Percentiles rank a stretch among this genome's conserved stretches.
Conservation (phyloP, 2,329 filamentous ascomycete genomes). For the Pestalotiopsis sp. region DNA sequence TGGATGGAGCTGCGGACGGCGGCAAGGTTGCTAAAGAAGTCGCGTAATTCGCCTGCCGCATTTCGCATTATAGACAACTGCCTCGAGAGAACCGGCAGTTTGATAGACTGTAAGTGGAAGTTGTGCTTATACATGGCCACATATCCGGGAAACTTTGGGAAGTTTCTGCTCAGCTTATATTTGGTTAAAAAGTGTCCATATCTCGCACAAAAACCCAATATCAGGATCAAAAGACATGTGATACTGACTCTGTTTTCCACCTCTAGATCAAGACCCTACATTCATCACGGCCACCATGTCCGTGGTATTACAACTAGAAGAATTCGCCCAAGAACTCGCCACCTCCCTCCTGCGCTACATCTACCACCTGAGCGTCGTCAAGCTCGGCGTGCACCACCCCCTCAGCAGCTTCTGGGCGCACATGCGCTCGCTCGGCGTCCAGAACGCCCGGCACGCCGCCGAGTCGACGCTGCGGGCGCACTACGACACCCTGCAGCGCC, state of each 20-base stretch:
- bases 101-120: not conserved
- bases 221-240: too few relatives aligned
- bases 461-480: not conserved
- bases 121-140: not conserved
- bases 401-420: constrained; percentile 12
- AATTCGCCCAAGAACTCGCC: constrained; percentile 4
- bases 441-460: not conserved
- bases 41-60: not conserved
- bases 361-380: constrained; percentile 5
- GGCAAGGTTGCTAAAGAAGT: not conserved
- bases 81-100: not conserved
- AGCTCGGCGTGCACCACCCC: constrained; percentile 13
- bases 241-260: too few relatives aligned
- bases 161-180: too few relatives aligned
- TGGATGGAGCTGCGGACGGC: not conserved
- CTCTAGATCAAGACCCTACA: constrained; percentile 12
- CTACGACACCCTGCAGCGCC: not conserved
- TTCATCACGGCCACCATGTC: constrained; percentile 9
- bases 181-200: too few relatives aligned
- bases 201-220: too few relatives aligned
- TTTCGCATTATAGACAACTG: constrained; percentile 8
- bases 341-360: constrained; percentile 15
- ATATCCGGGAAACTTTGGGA: too few relatives aligned
- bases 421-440: constrained; percentile 5
- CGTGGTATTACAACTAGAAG: constrained; percentile 3